phyloP scores from a whole-genome alignment of 1,284 basidiomycete species.

The Ceratobasidium sp. region DNA sequence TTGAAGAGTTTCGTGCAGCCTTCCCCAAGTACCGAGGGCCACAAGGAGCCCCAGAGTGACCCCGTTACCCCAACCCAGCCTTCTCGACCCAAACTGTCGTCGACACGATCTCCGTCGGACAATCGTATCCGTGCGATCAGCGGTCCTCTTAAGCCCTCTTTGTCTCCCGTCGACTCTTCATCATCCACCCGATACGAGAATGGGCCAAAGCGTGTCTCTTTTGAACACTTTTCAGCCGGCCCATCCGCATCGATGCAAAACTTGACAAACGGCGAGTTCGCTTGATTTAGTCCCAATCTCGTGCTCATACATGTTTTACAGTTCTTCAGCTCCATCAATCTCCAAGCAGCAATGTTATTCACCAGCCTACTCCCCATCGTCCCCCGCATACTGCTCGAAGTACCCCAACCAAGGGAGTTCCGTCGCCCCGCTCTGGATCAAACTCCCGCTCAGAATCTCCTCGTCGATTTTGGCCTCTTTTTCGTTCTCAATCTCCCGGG shows the following conservation, averaged over 20 bases:
- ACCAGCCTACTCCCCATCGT: slow-evolving; percentile 2
- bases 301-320: background rate
- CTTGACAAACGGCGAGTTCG: slow-evolving; percentile 6
- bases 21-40: slow-evolving; percentile 4
- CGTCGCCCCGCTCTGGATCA: slow-evolving; percentile 12
- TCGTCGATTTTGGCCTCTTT: slow-evolving; percentile 50
- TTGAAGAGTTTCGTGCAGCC: slow-evolving; percentile 14
- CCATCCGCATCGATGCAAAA: slow-evolving; percentile 36
- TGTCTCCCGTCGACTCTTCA: slow-evolving; percentile 26
- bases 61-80: background rate
- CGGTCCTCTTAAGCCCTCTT: slow-evolving; percentile 26
- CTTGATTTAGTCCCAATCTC: background rate
- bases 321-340: slow-evolving; percentile 18
- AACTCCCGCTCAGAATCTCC: slow-evolving; percentile 19
- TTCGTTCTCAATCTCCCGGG: slow-evolving; percentile 57
- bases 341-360: background rate
- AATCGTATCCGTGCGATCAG: slow-evolving; percentile 7
- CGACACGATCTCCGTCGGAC: background rate
- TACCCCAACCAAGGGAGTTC: slow-evolving; percentile 15
- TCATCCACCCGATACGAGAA: slow-evolving; percentile 27
- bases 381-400: slow-evolving; percentile 8
- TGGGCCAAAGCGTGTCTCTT: slow-evolving; percentile 18
- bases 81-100: slow-evolving; percentile 4
- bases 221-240: slow-evolving; percentile 28
- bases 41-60: slow-evolving; percentile 6